Evolutionary conservation across 1,284 basidiomycete genomes (phyloP).

Genomic region (Cutaneotrichosporon cutaneum): DNA sequence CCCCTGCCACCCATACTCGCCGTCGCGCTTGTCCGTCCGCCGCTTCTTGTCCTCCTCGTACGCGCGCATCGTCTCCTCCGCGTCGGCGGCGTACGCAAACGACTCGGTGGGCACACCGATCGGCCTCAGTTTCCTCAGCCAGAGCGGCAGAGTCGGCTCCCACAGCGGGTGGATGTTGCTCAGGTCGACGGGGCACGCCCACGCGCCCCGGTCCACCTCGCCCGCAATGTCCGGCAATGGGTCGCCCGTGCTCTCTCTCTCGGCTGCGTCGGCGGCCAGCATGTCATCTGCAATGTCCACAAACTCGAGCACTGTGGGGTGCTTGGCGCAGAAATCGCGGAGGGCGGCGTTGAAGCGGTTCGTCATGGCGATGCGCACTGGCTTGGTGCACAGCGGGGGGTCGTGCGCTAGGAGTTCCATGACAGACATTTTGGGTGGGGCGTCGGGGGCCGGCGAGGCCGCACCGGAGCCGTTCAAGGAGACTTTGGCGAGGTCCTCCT

Average conservation of each 20-base stretch:
- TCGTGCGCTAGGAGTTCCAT: conserved; percentile 32
- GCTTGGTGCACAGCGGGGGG: conserved; percentile 43
- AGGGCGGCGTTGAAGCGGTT: conserved; percentile 37
- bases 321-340: conserved; percentile 31
- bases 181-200: conserved; percentile 46
- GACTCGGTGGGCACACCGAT: conserved; percentile 34
- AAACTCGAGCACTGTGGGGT: conserved; percentile 37
- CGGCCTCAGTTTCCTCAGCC: conserved; percentile 35
- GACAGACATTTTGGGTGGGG: conserved; percentile 31
- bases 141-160: conserved; percentile 49
- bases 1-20: conserved; percentile 14
- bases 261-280: conserved; percentile 22
- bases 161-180: conserved; percentile 49
- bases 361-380: conserved; percentile 42
- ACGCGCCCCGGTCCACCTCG: conserved; percentile 37
- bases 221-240: conserved; percentile 1
- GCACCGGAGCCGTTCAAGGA: conserved; percentile 1
- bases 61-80: conserved; percentile 44
- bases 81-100: conserved; percentile 38
- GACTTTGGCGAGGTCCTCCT: conserved; percentile 9
- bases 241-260: conserved; percentile 13
- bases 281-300: conserved; percentile 42
- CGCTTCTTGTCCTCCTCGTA: conserved; percentile 46
- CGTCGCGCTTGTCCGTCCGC: conserved; percentile 24
- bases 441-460: conserved; percentile 2